Conservation (phyloP, 441 rosid species). For the Croton laevigatus region DNA sequence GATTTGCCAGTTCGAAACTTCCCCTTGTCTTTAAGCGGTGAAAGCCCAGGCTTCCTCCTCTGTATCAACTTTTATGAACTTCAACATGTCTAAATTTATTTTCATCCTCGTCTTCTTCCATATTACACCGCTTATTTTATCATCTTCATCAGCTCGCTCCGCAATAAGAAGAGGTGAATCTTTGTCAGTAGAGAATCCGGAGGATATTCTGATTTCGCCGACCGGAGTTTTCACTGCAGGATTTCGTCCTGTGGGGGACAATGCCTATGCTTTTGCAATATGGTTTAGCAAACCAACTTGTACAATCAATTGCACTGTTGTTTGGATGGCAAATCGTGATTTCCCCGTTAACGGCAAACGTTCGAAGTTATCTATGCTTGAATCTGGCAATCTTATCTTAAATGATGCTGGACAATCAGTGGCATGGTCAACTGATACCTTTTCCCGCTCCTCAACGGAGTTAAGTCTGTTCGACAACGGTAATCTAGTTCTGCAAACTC, state of each 20-base stretch:
- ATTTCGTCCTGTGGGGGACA: conserved; percentile 17
- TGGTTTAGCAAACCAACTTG: conserved; percentile 23
- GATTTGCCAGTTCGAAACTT: too few relatives aligned
- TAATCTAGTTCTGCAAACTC: conserved; percentile 24
- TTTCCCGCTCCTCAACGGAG: background rate
- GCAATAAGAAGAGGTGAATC: background rate
- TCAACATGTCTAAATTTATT: background rate
- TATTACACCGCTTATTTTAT: background rate
- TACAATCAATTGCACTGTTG: conserved; percentile 6
- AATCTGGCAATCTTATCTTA: conserved; percentile 24
- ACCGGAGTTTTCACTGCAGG: conserved; percentile 24
- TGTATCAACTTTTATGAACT: background rate
- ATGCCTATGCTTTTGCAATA: conserved; percentile 26
- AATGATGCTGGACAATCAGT: conserved; percentile 19
- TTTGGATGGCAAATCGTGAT: conserved; percentile 45
- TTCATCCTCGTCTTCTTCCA: background rate
- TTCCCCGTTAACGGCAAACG: conserved; percentile 27
- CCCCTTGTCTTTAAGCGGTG: background rate
- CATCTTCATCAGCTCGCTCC: background rate
- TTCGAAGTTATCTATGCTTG: conserved; percentile 21
- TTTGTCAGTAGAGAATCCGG: conserved; percentile 13
- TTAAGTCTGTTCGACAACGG: conserved; percentile 22
- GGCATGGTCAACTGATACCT: conserved; percentile 25
- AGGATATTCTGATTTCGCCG: conserved; percentile 2
- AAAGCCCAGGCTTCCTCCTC: background rate